Evolutionary conservation across 345 rosid genomes (phyloP).

Genomic region (Combretum micranthum): DNA sequence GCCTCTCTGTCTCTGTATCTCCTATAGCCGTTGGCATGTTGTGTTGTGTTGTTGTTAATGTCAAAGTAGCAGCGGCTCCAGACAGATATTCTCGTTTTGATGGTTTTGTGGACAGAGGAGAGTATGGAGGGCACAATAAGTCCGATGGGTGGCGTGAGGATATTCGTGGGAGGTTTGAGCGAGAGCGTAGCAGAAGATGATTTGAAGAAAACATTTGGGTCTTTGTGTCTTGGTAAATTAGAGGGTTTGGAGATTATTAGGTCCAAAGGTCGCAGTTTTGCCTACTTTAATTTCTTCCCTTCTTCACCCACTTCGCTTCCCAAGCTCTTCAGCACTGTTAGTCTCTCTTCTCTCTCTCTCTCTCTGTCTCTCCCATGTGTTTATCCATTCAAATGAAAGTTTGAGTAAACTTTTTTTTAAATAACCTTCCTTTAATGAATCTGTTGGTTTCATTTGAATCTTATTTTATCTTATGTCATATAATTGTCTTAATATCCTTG

Average conservation of each 20-base stretch:
- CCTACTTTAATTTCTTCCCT: constrained; percentile 65
- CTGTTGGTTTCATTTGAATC: too few species aligned
- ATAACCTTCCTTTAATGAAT: too few species aligned
- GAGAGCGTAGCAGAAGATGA: constrained; percentile 61
- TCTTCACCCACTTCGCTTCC: constrained; percentile 49
- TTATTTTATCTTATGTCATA: too few species aligned
- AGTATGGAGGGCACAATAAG: constrained; percentile 4
- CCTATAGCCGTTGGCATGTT: too few species aligned
- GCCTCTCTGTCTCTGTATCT: too few species aligned
- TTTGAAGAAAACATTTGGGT: constrained; percentile 45
- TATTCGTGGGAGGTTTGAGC: constrained; percentile 76
- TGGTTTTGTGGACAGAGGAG: background rate
- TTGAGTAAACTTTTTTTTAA: too few species aligned
- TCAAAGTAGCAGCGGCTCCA: too few species aligned
- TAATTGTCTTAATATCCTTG: too few species aligned
- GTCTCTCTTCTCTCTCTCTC: background rate
- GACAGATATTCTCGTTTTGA: too few species aligned
- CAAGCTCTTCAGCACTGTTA: constrained; percentile 54
- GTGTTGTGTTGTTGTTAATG: too few species aligned
- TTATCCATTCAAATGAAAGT: too few species aligned
- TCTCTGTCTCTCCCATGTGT: background rate
- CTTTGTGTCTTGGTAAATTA: constrained; percentile 30
- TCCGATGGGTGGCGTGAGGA: constrained; percentile 24
- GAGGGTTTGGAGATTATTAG: constrained; percentile 51
- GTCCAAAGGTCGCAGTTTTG: constrained; percentile 91